Evolutionary conservation across 495 filamentous ascomycete species (phyloP), one percentile per base, ranked within the genome.

Genomic region (Tetracladium marchalianum): DNA sequence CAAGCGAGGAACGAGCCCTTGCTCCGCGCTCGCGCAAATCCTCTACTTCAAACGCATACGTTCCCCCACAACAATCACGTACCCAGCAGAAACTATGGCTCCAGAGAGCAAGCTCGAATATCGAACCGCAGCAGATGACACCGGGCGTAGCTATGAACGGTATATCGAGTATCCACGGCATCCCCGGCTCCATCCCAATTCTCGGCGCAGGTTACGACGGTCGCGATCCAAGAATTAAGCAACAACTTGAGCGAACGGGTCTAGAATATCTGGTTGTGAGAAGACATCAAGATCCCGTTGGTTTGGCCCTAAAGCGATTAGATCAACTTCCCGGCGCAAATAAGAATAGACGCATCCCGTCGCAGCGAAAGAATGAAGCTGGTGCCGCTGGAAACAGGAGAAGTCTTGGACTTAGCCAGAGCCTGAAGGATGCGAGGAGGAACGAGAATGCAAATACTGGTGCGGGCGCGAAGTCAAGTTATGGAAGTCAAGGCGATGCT

Each of bases 61-160:
- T 61, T 39, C 69, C 69, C 4, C 64, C 70, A 0, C 73, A 76
- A 24, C 67, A 74, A 48, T 81, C 75, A 45, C 68, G 81, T 16
- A 84, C 78, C 5, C 81, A 85, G 58, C 81, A 85, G 54, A 85
- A 85, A 47, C 63, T 85, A 11, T 77, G 81, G 65, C 73, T 85
- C 1, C 79, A 85, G 59, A 69, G 81, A 17, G 80, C 77, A 12
- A 79, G 74, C 52, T 82, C 80, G 5, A 72, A 68, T 49, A 70
- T 83, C n/a, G 80, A 84, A 45, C 68, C 73, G 10, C 55, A 59
- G 38, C 58, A 64, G 39, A 51, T 64, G 38, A 44, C 54, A 11
- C 55, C 60, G 4, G 47, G 70, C 10, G 67, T 70, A 27, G 63
- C 63, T 17, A 62, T 70, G 31, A 54, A 64, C 18, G 68, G 66